Evolutionary conservation across 192 early-diverging fungal species (phyloP).

Genomic region (Backusella circina): DNA sequence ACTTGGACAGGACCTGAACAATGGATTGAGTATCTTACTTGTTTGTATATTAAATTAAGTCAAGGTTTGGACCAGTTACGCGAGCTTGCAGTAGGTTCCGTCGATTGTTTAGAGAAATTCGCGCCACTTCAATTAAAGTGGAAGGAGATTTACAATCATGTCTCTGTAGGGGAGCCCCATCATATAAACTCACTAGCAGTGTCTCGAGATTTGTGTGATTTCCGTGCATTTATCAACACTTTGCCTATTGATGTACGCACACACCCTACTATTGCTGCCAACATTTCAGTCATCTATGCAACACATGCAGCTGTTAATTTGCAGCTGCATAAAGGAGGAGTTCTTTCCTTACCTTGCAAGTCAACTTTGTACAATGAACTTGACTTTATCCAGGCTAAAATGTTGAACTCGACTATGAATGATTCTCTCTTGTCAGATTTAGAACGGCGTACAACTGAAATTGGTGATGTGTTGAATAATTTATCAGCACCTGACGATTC

Average conservation of each 20-base stretch:
- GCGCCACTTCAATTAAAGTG: conserved; percentile 2
- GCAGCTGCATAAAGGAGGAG: conserved; percentile 11
- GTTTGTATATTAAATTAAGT: not conserved
- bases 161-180: not conserved
- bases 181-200: not conserved
- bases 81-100: conserved; percentile 1
- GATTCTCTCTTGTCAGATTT: conserved; percentile 27
- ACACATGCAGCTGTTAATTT: conserved; percentile 10
- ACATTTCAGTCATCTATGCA: not conserved
- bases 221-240: not conserved
- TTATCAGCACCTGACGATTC: not conserved
- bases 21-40: not conserved
- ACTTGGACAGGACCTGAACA: not conserved
- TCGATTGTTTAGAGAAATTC: not conserved
- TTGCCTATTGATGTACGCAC: not conserved
- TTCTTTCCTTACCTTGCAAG: not conserved
- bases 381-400: conserved; percentile 32
- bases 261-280: not conserved
- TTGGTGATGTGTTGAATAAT: not conserved
- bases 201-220: conserved; percentile 4
- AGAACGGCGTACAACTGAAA: conserved; percentile 9
- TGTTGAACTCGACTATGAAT: conserved; percentile 33
- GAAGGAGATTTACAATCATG: not conserved
- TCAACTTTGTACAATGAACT: conserved; percentile 20
- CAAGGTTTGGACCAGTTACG: not conserved